Conservation (phyloP, 176 grass and related monocot species). For the Bothriochloa decipiens region DNA sequence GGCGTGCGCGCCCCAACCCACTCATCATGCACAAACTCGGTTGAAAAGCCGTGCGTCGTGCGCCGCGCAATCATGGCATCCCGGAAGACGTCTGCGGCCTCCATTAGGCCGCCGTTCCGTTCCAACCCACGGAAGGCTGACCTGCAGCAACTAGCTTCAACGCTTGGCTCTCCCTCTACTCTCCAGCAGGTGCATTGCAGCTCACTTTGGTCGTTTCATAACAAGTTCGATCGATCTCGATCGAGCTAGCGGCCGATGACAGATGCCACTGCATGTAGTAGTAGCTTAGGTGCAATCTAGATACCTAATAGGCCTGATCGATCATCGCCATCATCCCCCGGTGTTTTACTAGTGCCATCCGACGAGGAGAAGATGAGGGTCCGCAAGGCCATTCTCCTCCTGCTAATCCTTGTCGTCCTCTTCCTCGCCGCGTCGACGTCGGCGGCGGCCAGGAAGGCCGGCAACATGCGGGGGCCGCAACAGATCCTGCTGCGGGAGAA, state of each 20-base stretch:
- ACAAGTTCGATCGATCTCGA: background rate
- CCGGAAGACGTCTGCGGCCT: background rate
- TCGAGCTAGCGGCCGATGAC: constrained; percentile 8
- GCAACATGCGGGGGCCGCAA: background rate
- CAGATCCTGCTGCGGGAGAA: constrained; percentile 53
- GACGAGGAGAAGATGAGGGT: constrained; percentile 42
- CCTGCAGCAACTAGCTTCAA: background rate
- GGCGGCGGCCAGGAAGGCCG: background rate
- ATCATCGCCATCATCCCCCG: background rate
- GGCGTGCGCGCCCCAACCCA: background rate
- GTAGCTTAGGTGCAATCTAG: background rate
- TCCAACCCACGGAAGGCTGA: constrained; percentile 2
- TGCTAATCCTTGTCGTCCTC: constrained; percentile 32
- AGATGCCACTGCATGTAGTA: constrained; percentile 8
- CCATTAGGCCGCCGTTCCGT: background rate
- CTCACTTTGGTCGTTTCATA: background rate
- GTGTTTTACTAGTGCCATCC: background rate
- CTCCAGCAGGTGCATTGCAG: background rate
- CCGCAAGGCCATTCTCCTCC: constrained; percentile 44
- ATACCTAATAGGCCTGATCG: background rate
- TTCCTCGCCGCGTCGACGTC: background rate
- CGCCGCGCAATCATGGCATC: constrained; percentile 43
- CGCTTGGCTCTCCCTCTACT: background rate
- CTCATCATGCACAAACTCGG: constrained; percentile 31
- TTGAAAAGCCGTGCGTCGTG: constrained; percentile 29